These are phyloP conservation scores for Areca catechu DNA, from an alignment of 176 grass and related monocot genomes.

Conservation along the genomic window DNA sequence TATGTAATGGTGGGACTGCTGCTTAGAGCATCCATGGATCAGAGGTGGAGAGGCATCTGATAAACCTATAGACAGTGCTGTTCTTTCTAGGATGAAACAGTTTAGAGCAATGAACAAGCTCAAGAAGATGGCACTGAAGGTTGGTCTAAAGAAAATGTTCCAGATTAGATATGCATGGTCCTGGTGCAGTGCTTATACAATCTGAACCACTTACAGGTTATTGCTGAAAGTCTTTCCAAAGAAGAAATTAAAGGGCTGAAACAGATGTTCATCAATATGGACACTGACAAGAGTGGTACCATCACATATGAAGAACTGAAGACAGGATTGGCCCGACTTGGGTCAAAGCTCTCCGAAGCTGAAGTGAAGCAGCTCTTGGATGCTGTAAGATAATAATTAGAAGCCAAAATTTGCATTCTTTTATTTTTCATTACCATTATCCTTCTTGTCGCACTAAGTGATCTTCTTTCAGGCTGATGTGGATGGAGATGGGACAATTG, in stretches of 20 bases:
- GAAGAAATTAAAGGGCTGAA: constrained; percentile 97
- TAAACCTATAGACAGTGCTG: constrained; percentile 90
- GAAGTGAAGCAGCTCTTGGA: constrained; percentile 99
- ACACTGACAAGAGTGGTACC: constrained; percentile 81
- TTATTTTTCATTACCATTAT: constrained; percentile 6
- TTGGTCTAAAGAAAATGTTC: constrained; percentile 14
- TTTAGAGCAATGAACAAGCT: constrained; percentile 99
- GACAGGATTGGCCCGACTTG: constrained; percentile 78
- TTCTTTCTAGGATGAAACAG: constrained; percentile 99
- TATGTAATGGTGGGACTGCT: constrained; percentile 6
- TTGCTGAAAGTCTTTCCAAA: constrained; percentile 85
- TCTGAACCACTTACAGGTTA: constrained; percentile 49
- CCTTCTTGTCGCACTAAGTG: background rate
- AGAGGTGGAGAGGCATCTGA: constrained; percentile 79
- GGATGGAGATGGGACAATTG: constrained; percentile 92
- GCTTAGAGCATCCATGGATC: constrained; percentile 89
- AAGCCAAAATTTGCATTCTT: constrained; percentile 15
- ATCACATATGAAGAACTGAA: constrained; percentile 99
- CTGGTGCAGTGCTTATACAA: background rate
- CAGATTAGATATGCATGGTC: no score
- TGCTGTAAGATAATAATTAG: constrained; percentile 45
- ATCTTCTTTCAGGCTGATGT: constrained; percentile 69
- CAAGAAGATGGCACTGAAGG: constrained; percentile 99
- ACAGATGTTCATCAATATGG: constrained; percentile 97
- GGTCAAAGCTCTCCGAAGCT: constrained; percentile 77